Base-by-base conservation (phyloP, 352 stramenopile genomes). In the Phytopythium helicoides region DNA sequence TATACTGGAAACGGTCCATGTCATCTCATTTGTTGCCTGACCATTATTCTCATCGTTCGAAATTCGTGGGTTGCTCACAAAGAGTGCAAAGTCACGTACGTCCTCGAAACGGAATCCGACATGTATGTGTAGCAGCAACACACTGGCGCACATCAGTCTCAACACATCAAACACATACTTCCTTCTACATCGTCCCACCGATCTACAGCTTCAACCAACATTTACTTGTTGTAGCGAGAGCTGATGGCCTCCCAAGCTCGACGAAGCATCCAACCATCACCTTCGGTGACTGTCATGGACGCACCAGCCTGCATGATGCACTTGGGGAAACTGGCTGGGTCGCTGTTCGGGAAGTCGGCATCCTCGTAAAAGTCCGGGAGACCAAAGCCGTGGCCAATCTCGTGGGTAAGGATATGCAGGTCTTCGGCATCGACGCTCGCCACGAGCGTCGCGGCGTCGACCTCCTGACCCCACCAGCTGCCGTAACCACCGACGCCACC, bases 311-410 rank as follows among this genome's bases (percentile, higher is more conserved):
- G 49, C 25, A 64, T 71, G 19, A 71, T 57, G 53, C 54, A 61
- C 7, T 56, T 55, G 3, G 58, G 64, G 7, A 66, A 57, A 19
- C 60, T 58, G 41, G 52, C n/a, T n/a, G n/a, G n/a, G n/a, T n/a
- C n/a, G n/a, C n/a, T n/a, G n/a, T n/a, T n/a, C n/a, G n/a, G n/a
- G n/a, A 28, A 1, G 35, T 18, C n/a, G 35, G 35, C 35, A 47
- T 46, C 26, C 36, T 60, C 53, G 44, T 60, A 60, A 44, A 60
- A 60, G 45, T 54, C 48, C 15, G 63, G 63, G 15, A 71, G 37
- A 6, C 63, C 63, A 18, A 71, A 71, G 0, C 63, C 69, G 42
- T 79, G 69, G 15, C 69, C 65, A 23, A 79, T 79, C 48, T 79
- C 65, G 45, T 79, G 69, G 3, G 69, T 42, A 21, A 79, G 65